Base-by-base conservation (phyloP, 352 stramenopile genomes). In the Phytophthora cryptogea region DNA sequence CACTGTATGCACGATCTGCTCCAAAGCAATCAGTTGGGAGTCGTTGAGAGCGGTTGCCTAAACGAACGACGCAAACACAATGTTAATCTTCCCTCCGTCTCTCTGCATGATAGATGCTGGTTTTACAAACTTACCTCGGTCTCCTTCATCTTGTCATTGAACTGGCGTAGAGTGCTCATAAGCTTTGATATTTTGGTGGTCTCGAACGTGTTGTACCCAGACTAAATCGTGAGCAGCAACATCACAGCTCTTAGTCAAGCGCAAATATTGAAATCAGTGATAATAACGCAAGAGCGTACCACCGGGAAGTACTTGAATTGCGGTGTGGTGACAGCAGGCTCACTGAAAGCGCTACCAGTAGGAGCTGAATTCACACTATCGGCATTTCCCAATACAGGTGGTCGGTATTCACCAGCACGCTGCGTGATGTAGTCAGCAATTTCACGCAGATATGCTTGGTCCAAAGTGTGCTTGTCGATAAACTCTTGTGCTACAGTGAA, bases 341-440 rank as follows among this genome's bases (percentile, higher is more conserved):
- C 51, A 45, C 42, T 45, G 6, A 26, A 42, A 17, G 8, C 27
- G 7, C 40, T 58, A 43, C 52, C 46, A 59, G n/a, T 63, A 33
- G 53, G 45, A 7, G 43, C 47, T 41, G 66, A 56, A 44, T 73
- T 73, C 37, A 70, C 57, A 13, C 47, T 59, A 14, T 73, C 58
- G 32, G 70, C 47, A 31, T 74, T 74, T 28, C 79, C 84, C 13
- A 92, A 42, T 36, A 94, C 70, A 27, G 92, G 91, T 16, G 86
- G 66, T 3, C 66, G 75, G 49, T 93, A 86, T 16, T 95, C 75
- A 23, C 86, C 83, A n/a, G 88, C 87, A 17, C 94, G 78, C 60
- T 98, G 89, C 17, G 88, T 92, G 45, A 99, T 98, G 68, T 98
- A 99, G 70, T 99, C 95, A 0, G 96, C 96, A 66, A 99, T 98